These are phyloP conservation scores for Haplosporangium sp. DNA, from an alignment of 371 early-diverging fungal genomes.

Conservation along the genomic window DNA sequence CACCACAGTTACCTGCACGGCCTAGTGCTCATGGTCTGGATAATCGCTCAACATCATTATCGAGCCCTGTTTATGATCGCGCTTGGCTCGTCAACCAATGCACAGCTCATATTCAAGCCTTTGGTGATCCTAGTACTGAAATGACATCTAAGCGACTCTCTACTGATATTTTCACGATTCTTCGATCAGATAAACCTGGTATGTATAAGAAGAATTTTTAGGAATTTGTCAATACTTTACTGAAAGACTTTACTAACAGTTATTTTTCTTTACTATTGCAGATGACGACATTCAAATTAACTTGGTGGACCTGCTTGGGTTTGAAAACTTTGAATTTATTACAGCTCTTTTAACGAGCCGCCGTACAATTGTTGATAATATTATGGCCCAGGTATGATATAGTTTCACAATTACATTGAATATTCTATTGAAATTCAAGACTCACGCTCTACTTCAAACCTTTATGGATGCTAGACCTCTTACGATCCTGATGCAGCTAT, in stretches of 20 bases:
- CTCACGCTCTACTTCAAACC: background rate
- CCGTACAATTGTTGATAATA: slow-evolving; percentile 61
- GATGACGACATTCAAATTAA: slow-evolving; percentile 74
- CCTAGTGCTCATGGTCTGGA: background rate
- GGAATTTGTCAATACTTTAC: too few relatives aligned
- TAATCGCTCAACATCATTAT: slow-evolving; percentile 11
- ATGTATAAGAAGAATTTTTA: background rate
- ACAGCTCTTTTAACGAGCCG: slow-evolving; percentile 64
- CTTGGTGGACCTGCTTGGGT: slow-evolving; percentile 84
- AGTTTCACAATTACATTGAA: too few relatives aligned
- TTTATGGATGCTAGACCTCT: slow-evolving; percentile 14
- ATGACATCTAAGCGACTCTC: slow-evolving; percentile 48
- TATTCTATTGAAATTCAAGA: background rate
- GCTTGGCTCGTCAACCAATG: slow-evolving; percentile 51
- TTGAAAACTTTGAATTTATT: slow-evolving; percentile 78
- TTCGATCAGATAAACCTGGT: slow-evolving; percentile 49
- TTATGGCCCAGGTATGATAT: slow-evolving; percentile 57
- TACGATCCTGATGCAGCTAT: slow-evolving; percentile 32
- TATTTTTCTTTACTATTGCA: slow-evolving; percentile 8
- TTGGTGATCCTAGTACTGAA: slow-evolving; percentile 31
- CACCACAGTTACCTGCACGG: slow-evolving; percentile 24
- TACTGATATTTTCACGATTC: slow-evolving; percentile 50
- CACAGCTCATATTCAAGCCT: slow-evolving; percentile 24
- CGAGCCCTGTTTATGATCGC: slow-evolving; percentile 32
- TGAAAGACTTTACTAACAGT: background rate